Base-by-base conservation (phyloP, 2,329 filamentous ascomycete genomes). In the Colletotrichum lindemuthianum region DNA sequence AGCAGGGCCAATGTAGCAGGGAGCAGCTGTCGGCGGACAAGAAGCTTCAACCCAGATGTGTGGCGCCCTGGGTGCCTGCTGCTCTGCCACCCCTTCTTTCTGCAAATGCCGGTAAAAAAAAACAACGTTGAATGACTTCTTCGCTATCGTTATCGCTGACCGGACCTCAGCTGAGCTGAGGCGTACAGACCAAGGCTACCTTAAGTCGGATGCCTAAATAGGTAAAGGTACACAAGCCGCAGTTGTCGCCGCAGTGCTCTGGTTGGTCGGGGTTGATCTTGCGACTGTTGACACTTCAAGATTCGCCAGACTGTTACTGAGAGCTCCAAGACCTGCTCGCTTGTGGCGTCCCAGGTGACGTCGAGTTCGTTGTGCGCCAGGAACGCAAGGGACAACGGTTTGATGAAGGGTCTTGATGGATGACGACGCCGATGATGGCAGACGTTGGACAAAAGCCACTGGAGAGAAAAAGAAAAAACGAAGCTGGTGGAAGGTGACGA, bases 11-110 rank as follows among this genome's bases (percentile, higher is more conserved):
- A 24, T 34, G 40, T 53, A 43, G 40, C 58, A 56, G 24, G 58
- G 63, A 63, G 59, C 41, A 57, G 58, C 63, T 65, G 32, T 52
- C 34, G 51, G 63, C 13, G 49, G 41, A 3, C 11, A 60, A 54
- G 56, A 64, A 50, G 60, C 60, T 54, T 59, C 43, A 37, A 53
- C 60, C 55, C 39, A 41, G 60, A 12, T 36, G 34, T 48, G 15
- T 59, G 24, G 24, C 24, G 24, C 24, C 24, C 24, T 24, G 4
- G 24, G 4, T 24, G 24, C 24, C 24, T 24, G 24, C 24, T 5
- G 24, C 24, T 5, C 24, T 24, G 24, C 24, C 24, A 24, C 24
- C 24, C 24, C 24, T 24, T 24, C 24, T 24, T 24, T 24, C 24
- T 24, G 24, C 24, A 24, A 24, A 4, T 24, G 24, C 24, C 24